These are phyloP conservation scores for Xylaria sp. DNA, from an alignment of 2,329 filamentous ascomycete species.

Conservation along the genomic window DNA sequence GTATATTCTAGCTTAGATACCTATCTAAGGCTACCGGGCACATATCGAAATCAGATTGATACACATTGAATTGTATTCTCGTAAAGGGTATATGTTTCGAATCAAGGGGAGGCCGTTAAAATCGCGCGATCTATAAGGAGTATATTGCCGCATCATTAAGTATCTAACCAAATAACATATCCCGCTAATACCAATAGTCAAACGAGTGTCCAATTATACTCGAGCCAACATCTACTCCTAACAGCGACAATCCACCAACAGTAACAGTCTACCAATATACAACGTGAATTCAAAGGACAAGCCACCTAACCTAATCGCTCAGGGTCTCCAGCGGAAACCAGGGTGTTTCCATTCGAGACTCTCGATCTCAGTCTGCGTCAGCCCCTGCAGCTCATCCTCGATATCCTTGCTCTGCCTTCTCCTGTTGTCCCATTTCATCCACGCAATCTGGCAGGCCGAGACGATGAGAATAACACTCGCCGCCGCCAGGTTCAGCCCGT, in stretches of 20 bases:
- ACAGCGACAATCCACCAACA: conserved; percentile 3
- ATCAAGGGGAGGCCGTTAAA: no score
- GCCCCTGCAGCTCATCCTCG: conserved; percentile 62
- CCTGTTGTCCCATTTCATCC: conserved; percentile 71
- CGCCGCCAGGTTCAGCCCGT: conserved; percentile 74
- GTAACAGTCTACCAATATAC: background rate
- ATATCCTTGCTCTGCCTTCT: conserved; percentile 62
- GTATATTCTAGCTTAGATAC: no score
- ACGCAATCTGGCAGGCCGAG: conserved; percentile 61
- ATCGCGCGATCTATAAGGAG: background rate
- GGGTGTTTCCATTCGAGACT: conserved; percentile 72
- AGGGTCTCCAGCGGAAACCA: conserved; percentile 67
- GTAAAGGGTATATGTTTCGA: no score
- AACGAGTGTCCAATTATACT: background rate
- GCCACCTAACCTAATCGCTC: no score
- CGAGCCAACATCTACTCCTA: background rate
- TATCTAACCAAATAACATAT: background rate
- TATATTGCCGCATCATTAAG: background rate
- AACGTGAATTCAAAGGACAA: background rate
- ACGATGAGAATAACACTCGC: conserved; percentile 63
- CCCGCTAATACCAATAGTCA: background rate
- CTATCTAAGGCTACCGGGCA: no score
- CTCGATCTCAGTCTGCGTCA: conserved; percentile 61
- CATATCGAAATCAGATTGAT: no score
- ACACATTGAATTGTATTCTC: no score